These are phyloP conservation scores for Tricholoma sp. DNA, from an alignment of 768 basidiomycete genomes.

Conservation along the genomic window DNA sequence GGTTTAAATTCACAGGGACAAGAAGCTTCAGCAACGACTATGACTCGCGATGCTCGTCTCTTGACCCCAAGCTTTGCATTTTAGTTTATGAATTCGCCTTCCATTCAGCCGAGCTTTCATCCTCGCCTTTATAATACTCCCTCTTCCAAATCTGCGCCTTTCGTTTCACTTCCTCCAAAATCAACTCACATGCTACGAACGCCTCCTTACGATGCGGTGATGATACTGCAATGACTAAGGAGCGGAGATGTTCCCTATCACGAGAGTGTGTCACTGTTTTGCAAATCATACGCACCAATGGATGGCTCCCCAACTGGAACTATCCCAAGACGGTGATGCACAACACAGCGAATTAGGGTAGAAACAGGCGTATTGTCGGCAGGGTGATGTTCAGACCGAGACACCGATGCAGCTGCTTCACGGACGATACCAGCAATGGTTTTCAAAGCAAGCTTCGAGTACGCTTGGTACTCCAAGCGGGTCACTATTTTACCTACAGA, in stretches of 20 bases:
- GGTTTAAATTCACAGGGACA: too few species aligned
- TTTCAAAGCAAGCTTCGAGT: conserved; percentile 74
- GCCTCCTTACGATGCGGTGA: conserved; percentile 81
- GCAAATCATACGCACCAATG: conserved; percentile 37
- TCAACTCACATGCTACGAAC: conserved; percentile 71
- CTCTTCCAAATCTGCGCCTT: conserved; percentile 90
- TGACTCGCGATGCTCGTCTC: too few species aligned
- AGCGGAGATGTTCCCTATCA: neutral
- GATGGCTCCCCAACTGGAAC: conserved; percentile 78
- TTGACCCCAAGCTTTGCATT: too few species aligned
- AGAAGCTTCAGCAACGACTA: too few species aligned
- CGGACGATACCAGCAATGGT: conserved; percentile 61
- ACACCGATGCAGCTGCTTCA: conserved; percentile 35
- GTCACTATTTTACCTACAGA: conserved; percentile 63
- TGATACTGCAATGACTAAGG: conserved; percentile 70
- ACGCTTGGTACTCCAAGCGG: conserved; percentile 77
- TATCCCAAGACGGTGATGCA: conserved; percentile 73
- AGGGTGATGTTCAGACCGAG: conserved; percentile 39
- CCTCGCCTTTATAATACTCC: conserved; percentile 75
- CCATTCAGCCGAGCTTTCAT: conserved; percentile 61
- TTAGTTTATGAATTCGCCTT: conserved; percentile 48
- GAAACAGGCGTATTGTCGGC: conserved; percentile 15
- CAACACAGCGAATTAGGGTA: conserved; percentile 50
- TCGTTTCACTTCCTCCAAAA: conserved; percentile 82
- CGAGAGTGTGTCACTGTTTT: neutral